A percentile compares a stretch with the other conserved stretches of the same genome.
These are phyloP conservation scores for Diaporthe sp. DNA, from an alignment of 2,329 filamentous ascomycete species.

Conservation along the genomic window DNA sequence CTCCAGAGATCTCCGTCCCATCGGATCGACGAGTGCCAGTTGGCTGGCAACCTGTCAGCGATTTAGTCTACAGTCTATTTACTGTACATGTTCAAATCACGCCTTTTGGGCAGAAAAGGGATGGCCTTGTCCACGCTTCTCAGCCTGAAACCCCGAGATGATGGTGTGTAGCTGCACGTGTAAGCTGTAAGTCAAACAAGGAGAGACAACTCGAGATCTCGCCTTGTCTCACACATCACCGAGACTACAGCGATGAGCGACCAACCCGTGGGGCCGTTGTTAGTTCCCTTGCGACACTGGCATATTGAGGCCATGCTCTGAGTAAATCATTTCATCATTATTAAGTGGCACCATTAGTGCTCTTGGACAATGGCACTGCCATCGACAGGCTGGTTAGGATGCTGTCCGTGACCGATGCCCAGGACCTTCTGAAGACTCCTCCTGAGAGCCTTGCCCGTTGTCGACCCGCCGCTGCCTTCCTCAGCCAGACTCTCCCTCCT, in stretches of 20 bases:
- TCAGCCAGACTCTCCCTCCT: conserved; percentile 36
- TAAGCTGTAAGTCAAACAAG: not conserved
- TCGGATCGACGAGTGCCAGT: conserved; percentile 1
- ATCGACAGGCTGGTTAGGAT: conserved; percentile 30
- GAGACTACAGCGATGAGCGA: not conserved
- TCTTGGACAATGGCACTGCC: conserved; percentile 25
- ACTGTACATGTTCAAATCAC: not conserved
- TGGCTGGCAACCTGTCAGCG: not conserved
- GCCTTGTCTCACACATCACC: not conserved
- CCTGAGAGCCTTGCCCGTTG: conserved; percentile 56
- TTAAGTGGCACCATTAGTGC: conserved; percentile 22
- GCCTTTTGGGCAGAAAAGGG: not conserved
- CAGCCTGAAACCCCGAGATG: not conserved
- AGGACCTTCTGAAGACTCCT: conserved; percentile 61
- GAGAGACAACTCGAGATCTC: not conserved
- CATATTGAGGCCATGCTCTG: not conserved
- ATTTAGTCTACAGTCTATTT: not conserved
- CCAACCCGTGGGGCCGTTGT: not conserved
- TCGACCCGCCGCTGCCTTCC: conserved; percentile 32
- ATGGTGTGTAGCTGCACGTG: not conserved
- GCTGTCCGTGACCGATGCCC: conserved; percentile 50
- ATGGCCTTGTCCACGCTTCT: not conserved
- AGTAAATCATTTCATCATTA: conserved; percentile 18
- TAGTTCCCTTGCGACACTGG: not conserved
- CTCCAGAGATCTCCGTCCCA: conserved; percentile 2